Evolutionary conservation across 306 rosid species (phyloP).

Genomic region (Vigna reflexopilosa): DNA sequence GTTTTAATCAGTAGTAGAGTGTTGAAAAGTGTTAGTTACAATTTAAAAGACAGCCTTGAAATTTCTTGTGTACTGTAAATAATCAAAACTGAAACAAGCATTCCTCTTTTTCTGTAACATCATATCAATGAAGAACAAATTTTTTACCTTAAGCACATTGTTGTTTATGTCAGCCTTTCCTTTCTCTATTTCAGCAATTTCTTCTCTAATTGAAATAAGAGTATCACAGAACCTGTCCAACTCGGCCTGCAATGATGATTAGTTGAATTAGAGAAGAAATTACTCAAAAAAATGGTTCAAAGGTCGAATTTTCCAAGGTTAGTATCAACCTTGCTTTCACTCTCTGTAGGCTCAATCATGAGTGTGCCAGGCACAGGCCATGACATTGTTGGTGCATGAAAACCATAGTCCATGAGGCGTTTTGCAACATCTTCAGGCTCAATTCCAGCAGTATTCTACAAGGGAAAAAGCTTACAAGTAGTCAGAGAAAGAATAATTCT

Average conservation of each 20-base stretch:
- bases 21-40: too few relatives aligned
- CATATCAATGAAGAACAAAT: constrained; percentile 6
- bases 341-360: constrained; percentile 98
- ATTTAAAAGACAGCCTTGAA: not conserved
- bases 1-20: too few relatives aligned
- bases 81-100: constrained; percentile 21
- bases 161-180: constrained; percentile 86
- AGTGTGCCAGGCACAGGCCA: constrained; percentile 99
- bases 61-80: not conserved
- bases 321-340: constrained; percentile 91
- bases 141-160: constrained; percentile 91
- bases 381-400: constrained; percentile 99
- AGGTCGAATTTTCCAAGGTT: constrained; percentile 6
- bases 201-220: constrained; percentile 89
- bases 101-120: constrained; percentile 10
- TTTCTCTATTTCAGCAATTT: constrained; percentile 85
- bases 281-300: not conserved
- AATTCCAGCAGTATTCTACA: constrained; percentile 85
- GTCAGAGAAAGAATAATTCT: constrained; percentile 31
- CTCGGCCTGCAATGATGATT: constrained; percentile 77
- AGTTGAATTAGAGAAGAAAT: constrained; percentile 36
- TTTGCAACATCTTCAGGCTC: constrained; percentile 97
- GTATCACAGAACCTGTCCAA: constrained; percentile 93
- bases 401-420: constrained; percentile 98
- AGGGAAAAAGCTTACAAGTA: constrained; percentile 41